Evolutionary conservation across 1,139 yeast genomes (phyloP).

Genomic region (Suhomyces wounanorum): DNA sequence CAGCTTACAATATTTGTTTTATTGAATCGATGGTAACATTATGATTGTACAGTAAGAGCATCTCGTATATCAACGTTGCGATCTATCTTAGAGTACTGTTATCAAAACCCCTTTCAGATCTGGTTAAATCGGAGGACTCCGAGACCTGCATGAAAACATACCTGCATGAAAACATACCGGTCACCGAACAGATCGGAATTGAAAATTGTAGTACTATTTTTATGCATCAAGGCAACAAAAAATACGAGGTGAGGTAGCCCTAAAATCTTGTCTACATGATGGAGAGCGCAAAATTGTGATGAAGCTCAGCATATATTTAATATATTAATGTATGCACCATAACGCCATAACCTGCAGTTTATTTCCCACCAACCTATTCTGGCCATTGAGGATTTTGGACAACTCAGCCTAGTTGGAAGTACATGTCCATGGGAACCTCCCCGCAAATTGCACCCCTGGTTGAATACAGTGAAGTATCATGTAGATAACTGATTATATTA

Average conservation of each 20-base stretch:
- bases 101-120: background rate
- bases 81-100: background rate
- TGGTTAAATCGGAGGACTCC: background rate
- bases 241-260: background rate
- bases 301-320: background rate
- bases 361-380: background rate
- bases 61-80: background rate
- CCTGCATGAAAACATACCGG: background rate
- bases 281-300: background rate
- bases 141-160: background rate
- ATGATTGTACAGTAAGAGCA: too few species aligned
- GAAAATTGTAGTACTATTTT: background rate
- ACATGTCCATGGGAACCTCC: too few species aligned
- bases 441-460: too few species aligned
- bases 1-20: too few species aligned
- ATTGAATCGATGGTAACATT: too few species aligned
- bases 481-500: background rate
- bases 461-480: background rate
- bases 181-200: background rate
- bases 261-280: background rate
- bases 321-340: background rate
- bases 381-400: background rate
- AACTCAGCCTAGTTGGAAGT: background rate
- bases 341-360: background rate
- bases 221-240: background rate